phyloP scores from a whole-genome alignment of 176 grass and related monocot species.

The Oryza rufipogon region DNA sequence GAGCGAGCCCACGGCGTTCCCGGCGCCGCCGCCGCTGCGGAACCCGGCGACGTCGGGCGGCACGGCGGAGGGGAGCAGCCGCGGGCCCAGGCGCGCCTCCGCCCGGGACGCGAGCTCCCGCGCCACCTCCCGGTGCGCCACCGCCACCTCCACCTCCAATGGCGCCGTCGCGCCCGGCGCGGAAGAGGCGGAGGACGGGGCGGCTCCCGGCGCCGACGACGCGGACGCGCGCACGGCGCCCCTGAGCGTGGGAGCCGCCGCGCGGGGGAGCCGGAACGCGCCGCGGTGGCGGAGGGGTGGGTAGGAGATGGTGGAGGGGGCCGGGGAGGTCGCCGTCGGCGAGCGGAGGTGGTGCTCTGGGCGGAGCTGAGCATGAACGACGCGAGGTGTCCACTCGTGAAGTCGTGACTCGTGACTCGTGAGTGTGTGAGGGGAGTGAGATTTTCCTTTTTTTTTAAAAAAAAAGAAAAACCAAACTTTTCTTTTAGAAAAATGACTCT shows the following conservation, averaged over 20 bases:
- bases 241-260: neutral
- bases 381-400: too few relatives aligned
- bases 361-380: constrained; percentile 26
- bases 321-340: neutral
- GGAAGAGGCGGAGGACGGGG: too few relatives aligned
- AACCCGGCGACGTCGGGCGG: constrained; percentile 67
- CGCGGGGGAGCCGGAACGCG: neutral
- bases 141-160: neutral
- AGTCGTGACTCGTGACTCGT: too few relatives aligned
- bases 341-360: constrained; percentile 4
- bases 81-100: constrained; percentile 37
- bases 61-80: constrained; percentile 70
- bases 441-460: too few relatives aligned
- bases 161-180: constrained; percentile 26
- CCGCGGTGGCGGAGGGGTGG: neutral
- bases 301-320: neutral
- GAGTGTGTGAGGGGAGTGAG: too few relatives aligned
- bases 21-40: constrained; percentile 41
- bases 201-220: too few relatives aligned
- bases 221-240: constrained; percentile 29
- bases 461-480: too few relatives aligned
- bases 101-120: constrained; percentile 37
- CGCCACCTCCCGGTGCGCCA: constrained; percentile 65
- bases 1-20: constrained; percentile 54
- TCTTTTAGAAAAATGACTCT: too few relatives aligned